Percentiles rank a stretch among this genome's conserved stretches.
Conservation (phyloP, 148 eudicot species). For the Persicaria maculosa region DNA sequence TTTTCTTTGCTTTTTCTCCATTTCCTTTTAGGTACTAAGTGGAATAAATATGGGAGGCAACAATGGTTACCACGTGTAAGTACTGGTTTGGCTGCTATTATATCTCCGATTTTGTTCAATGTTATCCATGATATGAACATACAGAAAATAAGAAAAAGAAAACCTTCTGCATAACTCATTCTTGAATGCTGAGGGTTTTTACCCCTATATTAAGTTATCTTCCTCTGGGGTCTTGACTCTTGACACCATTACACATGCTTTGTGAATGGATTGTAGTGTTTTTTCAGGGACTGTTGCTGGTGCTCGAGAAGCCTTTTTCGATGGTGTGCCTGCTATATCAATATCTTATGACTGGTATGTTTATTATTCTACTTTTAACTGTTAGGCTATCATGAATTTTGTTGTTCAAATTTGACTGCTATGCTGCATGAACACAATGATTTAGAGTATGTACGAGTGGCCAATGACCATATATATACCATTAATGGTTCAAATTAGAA, state of each 20-base stretch:
- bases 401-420: background rate
- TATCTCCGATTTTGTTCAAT: background rate
- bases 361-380: background rate
- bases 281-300: constrained; percentile 98
- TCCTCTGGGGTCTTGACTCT: background rate
- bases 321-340: constrained; percentile 66
- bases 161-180: background rate
- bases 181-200: background rate
- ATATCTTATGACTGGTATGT: constrained; percentile 84
- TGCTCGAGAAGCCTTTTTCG: constrained; percentile 88
- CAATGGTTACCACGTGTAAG: constrained; percentile 91
- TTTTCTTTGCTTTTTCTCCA: background rate
- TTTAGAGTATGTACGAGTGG: background rate
- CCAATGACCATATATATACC: background rate
- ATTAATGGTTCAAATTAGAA: background rate
- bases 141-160: background rate
- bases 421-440: background rate
- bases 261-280: constrained; percentile 41
- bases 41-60: constrained; percentile 98
- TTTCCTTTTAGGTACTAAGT: constrained; percentile 67
- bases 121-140: background rate
- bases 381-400: background rate
- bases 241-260: background rate
- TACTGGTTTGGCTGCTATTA: constrained; percentile 9
- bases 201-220: background rate